Percentiles rank a stretch among this genome's conserved stretches.
These are phyloP conservation scores for Piloderma croceum DNA, from an alignment of 768 basidiomycete genomes.

Conservation along the genomic window DNA sequence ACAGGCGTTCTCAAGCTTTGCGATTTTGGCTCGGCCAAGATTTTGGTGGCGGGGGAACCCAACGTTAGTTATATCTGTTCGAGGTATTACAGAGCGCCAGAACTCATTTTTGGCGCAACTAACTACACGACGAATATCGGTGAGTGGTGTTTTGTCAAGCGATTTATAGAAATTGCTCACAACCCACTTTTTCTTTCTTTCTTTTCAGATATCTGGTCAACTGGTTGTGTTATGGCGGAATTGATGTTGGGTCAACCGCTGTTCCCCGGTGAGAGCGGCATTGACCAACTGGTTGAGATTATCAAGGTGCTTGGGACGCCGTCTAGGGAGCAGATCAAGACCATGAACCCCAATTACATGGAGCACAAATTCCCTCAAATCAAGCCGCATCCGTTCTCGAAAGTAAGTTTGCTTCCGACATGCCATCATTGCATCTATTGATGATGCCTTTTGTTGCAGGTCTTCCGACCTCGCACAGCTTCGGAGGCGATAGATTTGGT, in stretches of 20 bases:
- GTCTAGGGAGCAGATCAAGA: slow-evolving; percentile 99
- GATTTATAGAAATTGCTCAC: slow-evolving; percentile 3
- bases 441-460: slow-evolving; percentile 42
- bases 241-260: slow-evolving; percentile 98
- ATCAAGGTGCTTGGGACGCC: slow-evolving; percentile 99
- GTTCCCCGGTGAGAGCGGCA: slow-evolving; percentile 98
- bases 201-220: slow-evolving; percentile 91
- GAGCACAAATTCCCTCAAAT: slow-evolving; percentile 99
- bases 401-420: slow-evolving; percentile 45
- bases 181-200: slow-evolving; percentile 6
- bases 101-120: slow-evolving; percentile 98
- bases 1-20: slow-evolving; percentile 96
- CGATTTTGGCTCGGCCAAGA: slow-evolving; percentile 99
- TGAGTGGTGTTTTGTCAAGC: slow-evolving; percentile 33
- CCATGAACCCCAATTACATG: slow-evolving; percentile 99
- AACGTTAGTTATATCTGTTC: slow-evolving; percentile 99
- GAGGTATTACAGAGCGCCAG: slow-evolving; percentile 97
- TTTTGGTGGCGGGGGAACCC: slow-evolving; percentile 94
- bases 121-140: slow-evolving; percentile 99
- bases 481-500: slow-evolving; percentile 96
- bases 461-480: slow-evolving; percentile 96
- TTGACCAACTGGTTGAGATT: slow-evolving; percentile 98
- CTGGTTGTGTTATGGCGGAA: slow-evolving; percentile 99
- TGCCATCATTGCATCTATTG: slow-evolving; percentile 6
- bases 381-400: slow-evolving; percentile 98